Percentiles rank a stretch among this genome's conserved stretches.
These are phyloP conservation scores for Medicago lupulina DNA, from an alignment of 306 rosid species.

Conservation along the genomic window DNA sequence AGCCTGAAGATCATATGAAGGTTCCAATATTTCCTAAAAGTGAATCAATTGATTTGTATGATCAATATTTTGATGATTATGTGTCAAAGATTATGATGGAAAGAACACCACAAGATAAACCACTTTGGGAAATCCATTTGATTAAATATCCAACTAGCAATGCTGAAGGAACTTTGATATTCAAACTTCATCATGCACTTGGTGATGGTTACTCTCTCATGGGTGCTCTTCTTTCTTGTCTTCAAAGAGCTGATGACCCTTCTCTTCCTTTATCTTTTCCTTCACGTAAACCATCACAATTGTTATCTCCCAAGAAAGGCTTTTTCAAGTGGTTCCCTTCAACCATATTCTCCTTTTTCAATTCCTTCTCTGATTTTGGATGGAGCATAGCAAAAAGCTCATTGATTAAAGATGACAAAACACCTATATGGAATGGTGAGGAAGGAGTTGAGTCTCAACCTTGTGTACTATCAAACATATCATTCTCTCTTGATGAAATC, in stretches of 20 bases:
- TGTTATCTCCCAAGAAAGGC: background rate
- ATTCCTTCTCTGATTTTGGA: slow-evolving; percentile 50
- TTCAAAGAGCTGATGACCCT: slow-evolving; percentile 61
- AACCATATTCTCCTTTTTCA: slow-evolving; percentile 10
- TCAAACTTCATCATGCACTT: slow-evolving; percentile 70
- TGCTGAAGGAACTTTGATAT: slow-evolving; percentile 51
- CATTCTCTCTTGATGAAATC: slow-evolving; percentile 50
- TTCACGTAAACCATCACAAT: background rate
- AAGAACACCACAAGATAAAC: slow-evolving; percentile 44
- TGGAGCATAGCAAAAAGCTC: slow-evolving; percentile 44
- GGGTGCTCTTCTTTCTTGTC: slow-evolving; percentile 67
- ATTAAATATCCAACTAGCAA: slow-evolving; percentile 61
- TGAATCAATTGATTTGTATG: slow-evolving; percentile 44
- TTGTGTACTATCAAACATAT: slow-evolving; percentile 40
- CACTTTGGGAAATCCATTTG: slow-evolving; percentile 66
- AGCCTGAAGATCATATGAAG: slow-evolving; percentile 50
- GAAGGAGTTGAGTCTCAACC: slow-evolving; percentile 48
- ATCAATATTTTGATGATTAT: slow-evolving; percentile 51
- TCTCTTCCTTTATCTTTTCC: slow-evolving; percentile 67
- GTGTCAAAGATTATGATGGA: slow-evolving; percentile 39
- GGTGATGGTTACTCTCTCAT: slow-evolving; percentile 71
- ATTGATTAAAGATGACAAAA: slow-evolving; percentile 49
- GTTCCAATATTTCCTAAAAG: slow-evolving; percentile 48
- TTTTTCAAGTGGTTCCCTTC: slow-evolving; percentile 23
- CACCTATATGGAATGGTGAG: slow-evolving; percentile 56